phyloP scores from a whole-genome alignment of 2,329 filamentous ascomycete species.

The Fusarium zealandicum region DNA sequence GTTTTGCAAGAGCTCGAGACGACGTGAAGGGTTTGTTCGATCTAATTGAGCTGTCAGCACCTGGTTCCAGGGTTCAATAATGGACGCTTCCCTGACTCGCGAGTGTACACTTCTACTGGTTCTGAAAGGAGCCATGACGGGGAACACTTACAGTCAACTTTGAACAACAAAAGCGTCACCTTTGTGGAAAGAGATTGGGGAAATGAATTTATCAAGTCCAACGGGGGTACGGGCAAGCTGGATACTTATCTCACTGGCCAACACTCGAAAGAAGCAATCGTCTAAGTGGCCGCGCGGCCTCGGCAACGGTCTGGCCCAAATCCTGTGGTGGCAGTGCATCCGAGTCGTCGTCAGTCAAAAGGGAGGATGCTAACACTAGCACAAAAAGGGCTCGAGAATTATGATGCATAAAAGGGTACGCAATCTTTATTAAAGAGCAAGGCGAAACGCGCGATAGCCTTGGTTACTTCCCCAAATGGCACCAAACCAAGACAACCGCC shows the following conservation, averaged over 20 bases:
- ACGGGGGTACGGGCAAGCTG: background rate
- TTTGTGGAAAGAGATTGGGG: background rate
- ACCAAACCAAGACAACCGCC: no score
- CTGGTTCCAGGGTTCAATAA: no score
- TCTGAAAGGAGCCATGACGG: background rate
- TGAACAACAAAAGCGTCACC: conserved; percentile 4
- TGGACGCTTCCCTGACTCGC: no score
- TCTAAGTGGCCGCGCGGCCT: conserved; percentile 33
- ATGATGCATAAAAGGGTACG: background rate
- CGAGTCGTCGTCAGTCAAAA: conserved; percentile 21
- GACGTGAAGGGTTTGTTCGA: no score
- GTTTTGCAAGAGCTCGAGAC: background rate
- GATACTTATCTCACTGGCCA: background rate
- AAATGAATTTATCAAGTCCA: background rate
- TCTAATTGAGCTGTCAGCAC: no score
- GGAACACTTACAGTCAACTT: background rate
- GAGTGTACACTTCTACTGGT: background rate
- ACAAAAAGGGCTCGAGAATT: background rate
- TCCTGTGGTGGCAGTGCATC: conserved; percentile 36
- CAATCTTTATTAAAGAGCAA: background rate
- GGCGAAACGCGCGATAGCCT: no score
- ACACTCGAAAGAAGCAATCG: background rate
- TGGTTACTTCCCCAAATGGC: no score
- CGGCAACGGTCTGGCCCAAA: conserved; percentile 28
- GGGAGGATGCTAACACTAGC: background rate